phyloP scores from a whole-genome alignment of 257 asterid genomes.

The Lycium barbarum region DNA sequence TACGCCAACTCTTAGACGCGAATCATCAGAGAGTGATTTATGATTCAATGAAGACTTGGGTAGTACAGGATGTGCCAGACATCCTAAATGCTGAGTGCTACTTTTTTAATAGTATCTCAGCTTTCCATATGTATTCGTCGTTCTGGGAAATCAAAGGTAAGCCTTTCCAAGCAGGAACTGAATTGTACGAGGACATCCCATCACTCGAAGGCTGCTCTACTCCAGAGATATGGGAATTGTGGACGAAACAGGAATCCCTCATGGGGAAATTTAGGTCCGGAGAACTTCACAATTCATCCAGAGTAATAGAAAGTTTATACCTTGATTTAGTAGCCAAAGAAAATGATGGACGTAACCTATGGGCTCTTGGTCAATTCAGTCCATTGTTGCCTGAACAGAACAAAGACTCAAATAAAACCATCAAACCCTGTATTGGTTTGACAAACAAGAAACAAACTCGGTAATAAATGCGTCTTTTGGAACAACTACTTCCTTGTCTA shows the following conservation, averaged over 20 bases:
- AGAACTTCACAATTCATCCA: conserved; percentile 36
- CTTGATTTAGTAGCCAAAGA: conserved; percentile 35
- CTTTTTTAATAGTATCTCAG: conserved; percentile 32
- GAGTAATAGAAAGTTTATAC: conserved; percentile 37
- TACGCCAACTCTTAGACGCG: neutral
- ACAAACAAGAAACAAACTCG: conserved; percentile 36
- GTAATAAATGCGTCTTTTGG: conserved; percentile 44
- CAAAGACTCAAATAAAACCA: conserved; percentile 20
- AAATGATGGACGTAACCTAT: neutral
- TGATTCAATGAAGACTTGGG: conserved; percentile 38
- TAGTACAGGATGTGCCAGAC: conserved; percentile 31
- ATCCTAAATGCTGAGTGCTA: conserved; percentile 42
- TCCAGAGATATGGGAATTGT: neutral
- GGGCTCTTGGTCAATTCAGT: conserved; percentile 47
- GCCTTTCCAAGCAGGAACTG: conserved; percentile 28
- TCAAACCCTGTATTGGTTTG: conserved; percentile 38
- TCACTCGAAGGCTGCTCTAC: neutral
- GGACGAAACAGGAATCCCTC: neutral
- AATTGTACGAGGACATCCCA: conserved; percentile 4
- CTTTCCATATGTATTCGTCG: neutral
- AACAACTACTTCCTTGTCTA: conserved; percentile 35
- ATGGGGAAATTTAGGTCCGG: conserved; percentile 20
- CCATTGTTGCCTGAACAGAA: conserved; percentile 24
- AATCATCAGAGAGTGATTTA: conserved; percentile 27
- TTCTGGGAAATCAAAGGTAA: conserved; percentile 31